Base-by-base conservation (phyloP, 176 grass and related monocot genomes). In the Oryza coarctata region DNA sequence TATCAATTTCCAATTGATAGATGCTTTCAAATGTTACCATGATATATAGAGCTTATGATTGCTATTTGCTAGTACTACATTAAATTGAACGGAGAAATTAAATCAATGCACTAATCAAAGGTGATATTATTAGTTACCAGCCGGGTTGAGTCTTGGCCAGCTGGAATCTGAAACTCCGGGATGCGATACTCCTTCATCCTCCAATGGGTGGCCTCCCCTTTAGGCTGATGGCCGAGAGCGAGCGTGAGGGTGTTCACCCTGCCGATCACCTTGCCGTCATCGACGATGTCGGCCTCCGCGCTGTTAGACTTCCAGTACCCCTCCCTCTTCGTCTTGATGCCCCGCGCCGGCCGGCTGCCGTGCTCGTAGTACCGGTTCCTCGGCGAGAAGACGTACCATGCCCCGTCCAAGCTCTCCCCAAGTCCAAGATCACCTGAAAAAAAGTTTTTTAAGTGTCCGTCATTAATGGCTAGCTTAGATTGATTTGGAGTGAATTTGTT, bases 101-200 rank as follows among this genome's bases (percentile, higher is more conserved):
- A n/a, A n/a, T n/a, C n/a, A n/a, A n/a, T n/a, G n/a, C n/a, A n/a
- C n/a, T n/a, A n/a, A n/a, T n/a, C n/a, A n/a, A n/a, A n/a, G n/a
- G n/a, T n/a, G n/a, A n/a, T n/a, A n/a, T n/a, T n/a, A n/a, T n/a
- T n/a, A 20, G 1, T 52, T 52, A 52, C 47, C 47, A 52, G 47
- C 5, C 17, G 47, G 47, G 1, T 52, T 52, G 47, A 52, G 20
- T 52, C 17, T 18, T 52, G 47, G 47, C 47, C 47, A 52, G 4
- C 17, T 52, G 47, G 47, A 52, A 52, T 52, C 35, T 61, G 78
- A 3, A 72, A 67, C 43, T 57, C 3, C 23, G 44, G 25, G 26
- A 89, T 85, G 71, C 9, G 8, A 65, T 81, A 89, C 65, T 89
- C 82, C 65, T 13, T 81, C 78, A 85, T 65, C 87, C 71, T 89